Evolutionary conservation across 2,329 filamentous ascomycete species (phyloP).

Genomic region (Alternaria postmessia): DNA sequence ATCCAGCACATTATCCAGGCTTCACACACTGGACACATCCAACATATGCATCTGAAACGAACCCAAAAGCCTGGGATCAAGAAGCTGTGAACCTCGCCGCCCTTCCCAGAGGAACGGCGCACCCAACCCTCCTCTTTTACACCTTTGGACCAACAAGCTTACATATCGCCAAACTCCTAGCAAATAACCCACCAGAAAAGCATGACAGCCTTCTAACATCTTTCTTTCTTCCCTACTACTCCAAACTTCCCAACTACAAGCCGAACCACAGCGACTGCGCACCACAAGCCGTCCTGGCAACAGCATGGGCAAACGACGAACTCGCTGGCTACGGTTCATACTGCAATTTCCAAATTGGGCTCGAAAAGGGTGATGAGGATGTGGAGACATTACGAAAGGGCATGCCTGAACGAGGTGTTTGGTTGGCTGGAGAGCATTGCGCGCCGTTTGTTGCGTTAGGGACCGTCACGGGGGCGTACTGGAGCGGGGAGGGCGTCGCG

Average conservation of each 20-base stretch:
- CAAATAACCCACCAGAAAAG: conserved; percentile 52
- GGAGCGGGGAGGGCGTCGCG: conserved; percentile 16
- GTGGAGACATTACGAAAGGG: conserved; percentile 68
- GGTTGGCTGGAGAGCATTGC: conserved; percentile 91
- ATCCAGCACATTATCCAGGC: conserved; percentile 61
- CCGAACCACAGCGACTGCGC: conserved; percentile 63
- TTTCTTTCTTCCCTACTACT: conserved; percentile 82
- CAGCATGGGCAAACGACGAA: conserved; percentile 79
- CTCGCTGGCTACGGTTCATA: conserved; percentile 85
- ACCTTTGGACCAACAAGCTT: conserved; percentile 64
- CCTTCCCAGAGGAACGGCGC: conserved; percentile 64
- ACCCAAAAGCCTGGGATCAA: conserved; percentile 73
- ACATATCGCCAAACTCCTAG: conserved; percentile 40
- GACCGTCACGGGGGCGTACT: conserved; percentile 62
- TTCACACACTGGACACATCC: conserved; percentile 82
- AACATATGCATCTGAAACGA: conserved; percentile 68
- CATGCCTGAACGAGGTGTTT: conserved; percentile 71
- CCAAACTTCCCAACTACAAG: conserved; percentile 73
- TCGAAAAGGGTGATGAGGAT: conserved; percentile 74
- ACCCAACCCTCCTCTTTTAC: conserved; percentile 89
- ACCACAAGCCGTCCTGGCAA: conserved; percentile 71
- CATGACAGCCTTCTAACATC: conserved; percentile 62
- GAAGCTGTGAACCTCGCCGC: conserved; percentile 80
- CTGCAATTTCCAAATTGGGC: conserved; percentile 81
- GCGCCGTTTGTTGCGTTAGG: conserved; percentile 88